A percentile compares a stretch with the other conserved stretches of the same genome.
These are phyloP conservation scores for Wallacemonas sp. DNA, from an alignment of 208 protist species.

Conservation along the genomic window DNA sequence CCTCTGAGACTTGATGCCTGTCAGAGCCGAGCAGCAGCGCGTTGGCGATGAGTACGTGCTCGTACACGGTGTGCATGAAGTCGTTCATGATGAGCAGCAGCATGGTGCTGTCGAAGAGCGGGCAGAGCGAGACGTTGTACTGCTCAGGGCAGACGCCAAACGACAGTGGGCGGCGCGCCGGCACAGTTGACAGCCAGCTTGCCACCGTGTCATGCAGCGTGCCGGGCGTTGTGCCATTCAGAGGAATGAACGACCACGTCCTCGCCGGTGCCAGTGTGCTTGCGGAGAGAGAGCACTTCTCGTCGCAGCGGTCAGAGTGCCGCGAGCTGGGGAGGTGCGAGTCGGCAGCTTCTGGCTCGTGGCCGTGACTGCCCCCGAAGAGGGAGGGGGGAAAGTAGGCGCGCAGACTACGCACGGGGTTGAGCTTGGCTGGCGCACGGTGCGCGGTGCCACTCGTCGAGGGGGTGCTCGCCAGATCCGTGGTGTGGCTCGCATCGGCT, in stretches of 20 bases:
- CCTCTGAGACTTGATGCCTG: slow-evolving; percentile 15
- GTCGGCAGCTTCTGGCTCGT: background rate
- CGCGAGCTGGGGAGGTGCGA: background rate
- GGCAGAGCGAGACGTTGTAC: slow-evolving; percentile 20
- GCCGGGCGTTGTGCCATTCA: slow-evolving; percentile 33
- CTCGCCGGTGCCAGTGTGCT: background rate
- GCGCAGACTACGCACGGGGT: background rate
- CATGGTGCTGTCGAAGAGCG: slow-evolving; percentile 44
- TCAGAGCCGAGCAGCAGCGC: slow-evolving; percentile 26
- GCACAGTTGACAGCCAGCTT: background rate
- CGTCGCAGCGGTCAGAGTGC: background rate
- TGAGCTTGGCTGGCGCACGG: background rate
- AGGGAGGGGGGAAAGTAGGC: background rate
- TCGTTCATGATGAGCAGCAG: slow-evolving; percentile 33
- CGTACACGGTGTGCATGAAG: slow-evolving; percentile 43
- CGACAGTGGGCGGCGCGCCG: background rate
- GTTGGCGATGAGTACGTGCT: slow-evolving; percentile 56
- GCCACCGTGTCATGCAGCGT: slow-evolving; percentile 25
- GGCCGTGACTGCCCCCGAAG: background rate
- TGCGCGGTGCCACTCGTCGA: background rate
- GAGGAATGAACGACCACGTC: slow-evolving; percentile 23
- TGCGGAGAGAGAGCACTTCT: background rate
- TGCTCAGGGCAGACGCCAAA: slow-evolving; percentile 1
- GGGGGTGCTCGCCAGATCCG: background rate
- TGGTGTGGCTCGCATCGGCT: background rate